Evolutionary conservation across 345 rosid genomes (phyloP).

Genomic region (Linum lewisii): DNA sequence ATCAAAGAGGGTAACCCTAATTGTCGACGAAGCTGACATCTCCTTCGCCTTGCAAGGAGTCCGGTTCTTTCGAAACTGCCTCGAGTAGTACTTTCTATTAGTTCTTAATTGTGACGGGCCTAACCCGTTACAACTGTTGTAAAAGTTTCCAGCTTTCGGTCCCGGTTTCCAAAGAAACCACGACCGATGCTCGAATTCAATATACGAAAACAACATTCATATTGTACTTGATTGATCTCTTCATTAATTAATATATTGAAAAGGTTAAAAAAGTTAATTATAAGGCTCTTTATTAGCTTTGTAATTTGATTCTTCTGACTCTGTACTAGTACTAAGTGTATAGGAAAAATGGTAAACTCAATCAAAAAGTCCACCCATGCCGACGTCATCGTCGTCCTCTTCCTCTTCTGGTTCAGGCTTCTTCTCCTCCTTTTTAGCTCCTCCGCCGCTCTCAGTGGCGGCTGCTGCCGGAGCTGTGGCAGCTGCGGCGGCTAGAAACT

Average conservation of each 20-base stretch:
- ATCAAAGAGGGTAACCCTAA: slow-evolving; percentile 53
- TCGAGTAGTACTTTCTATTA: slow-evolving; percentile 25
- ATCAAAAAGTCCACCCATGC: background rate
- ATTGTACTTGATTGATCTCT: no score
- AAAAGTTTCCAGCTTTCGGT: no score
- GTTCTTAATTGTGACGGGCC: background rate
- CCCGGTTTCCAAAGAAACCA: background rate
- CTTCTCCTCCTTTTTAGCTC: background rate
- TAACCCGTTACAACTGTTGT: background rate
- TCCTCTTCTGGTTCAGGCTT: background rate
- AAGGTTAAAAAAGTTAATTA: no score
- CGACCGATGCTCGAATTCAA: background rate
- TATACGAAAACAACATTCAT: no score
- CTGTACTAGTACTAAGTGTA: no score
- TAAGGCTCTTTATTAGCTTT: no score
- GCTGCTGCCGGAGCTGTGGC: background rate
- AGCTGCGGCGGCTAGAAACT: background rate
- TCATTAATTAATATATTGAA: no score
- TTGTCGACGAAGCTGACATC: slow-evolving; percentile 68
- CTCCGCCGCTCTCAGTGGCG: background rate
- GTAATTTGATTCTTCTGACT: no score
- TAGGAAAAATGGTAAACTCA: no score
- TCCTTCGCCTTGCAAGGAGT: slow-evolving; percentile 86
- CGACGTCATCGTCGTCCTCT: background rate
- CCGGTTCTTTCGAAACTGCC: slow-evolving; percentile 81